Conservation (phyloP, 163 green algal species). For the Scenedesmus sp. region DNA sequence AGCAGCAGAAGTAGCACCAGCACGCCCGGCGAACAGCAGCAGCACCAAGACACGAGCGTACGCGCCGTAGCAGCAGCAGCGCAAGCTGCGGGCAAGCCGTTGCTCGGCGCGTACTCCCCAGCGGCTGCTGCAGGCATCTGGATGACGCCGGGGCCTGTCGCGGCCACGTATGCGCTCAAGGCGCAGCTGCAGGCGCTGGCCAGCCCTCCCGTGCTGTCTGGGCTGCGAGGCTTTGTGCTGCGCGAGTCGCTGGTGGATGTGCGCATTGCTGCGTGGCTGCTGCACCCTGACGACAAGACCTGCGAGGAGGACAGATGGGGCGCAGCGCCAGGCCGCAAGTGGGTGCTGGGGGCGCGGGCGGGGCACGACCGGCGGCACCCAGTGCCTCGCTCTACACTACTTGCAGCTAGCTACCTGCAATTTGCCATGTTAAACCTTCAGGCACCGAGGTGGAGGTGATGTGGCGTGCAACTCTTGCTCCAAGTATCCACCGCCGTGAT, state of each 20-base stretch:
- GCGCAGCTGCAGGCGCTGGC: conserved; percentile 68
- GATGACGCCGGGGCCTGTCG: neutral
- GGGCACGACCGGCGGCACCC: neutral
- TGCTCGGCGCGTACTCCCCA: neutral
- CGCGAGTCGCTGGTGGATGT: conserved; percentile 80
- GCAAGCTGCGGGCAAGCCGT: neutral
- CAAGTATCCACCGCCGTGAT: too few species aligned
- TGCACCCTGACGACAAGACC: conserved; percentile 59
- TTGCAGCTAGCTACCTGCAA: neutral
- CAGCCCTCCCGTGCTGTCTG: neutral
- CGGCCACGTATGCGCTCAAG: conserved; percentile 77
- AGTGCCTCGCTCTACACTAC: neutral
- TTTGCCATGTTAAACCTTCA: too few species aligned
- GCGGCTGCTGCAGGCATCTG: neutral
- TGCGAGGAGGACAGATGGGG: conserved; percentile 6
- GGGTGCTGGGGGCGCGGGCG: neutral
- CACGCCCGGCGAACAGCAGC: neutral
- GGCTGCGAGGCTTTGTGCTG: conserved; percentile 52
- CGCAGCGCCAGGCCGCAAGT: neutral
- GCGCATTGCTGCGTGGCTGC: conserved; percentile 80
- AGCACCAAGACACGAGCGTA: neutral
- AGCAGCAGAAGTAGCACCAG: neutral
- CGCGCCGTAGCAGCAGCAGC: neutral
- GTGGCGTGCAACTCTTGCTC: too few species aligned
- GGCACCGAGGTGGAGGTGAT: too few species aligned